Percentiles rank a stretch among this genome's conserved stretches.
Evolutionary conservation across 2,329 filamentous ascomycete genomes (phyloP).

Genomic region (Trichoderma simmonsii): DNA sequence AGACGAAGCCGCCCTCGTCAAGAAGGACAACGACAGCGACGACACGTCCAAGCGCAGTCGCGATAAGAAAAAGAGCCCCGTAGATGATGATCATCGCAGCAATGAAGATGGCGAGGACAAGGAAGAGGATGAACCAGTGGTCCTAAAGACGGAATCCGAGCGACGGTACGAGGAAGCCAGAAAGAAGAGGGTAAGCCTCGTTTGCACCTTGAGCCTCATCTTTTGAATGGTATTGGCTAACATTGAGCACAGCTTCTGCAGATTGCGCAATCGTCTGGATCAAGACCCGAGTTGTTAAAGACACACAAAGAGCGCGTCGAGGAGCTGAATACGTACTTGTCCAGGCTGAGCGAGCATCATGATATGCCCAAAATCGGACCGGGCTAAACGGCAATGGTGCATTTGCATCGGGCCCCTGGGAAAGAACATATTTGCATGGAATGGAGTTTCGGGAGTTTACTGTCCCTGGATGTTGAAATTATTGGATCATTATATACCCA

Average conservation of each 20-base stretch:
- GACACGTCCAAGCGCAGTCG: conserved; percentile 28
- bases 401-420: neutral
- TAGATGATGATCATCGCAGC: neutral
- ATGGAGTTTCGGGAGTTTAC: conserved; percentile 29
- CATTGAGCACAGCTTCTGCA: conserved; percentile 66
- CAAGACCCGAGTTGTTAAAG: conserved; percentile 76
- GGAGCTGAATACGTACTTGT: conserved; percentile 90
- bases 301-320: conserved; percentile 97
- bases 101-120: conserved; percentile 34
- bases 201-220: neutral
- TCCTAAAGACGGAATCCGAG: conserved; percentile 80
- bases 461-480: conserved; percentile 13
- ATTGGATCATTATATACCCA: neutral
- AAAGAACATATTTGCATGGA: neutral
- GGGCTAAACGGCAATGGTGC: conserved; percentile 39
- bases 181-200: conserved; percentile 66
- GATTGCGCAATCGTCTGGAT: conserved; percentile 59
- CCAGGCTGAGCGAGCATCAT: conserved; percentile 90
- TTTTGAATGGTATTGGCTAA: neutral
- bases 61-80: conserved; percentile 26
- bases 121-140: conserved; percentile 29
- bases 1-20: conserved; percentile 21
- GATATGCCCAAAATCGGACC: conserved; percentile 79
- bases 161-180: conserved; percentile 74
- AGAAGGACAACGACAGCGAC: conserved; percentile 24